Evolutionary conservation across 768 basidiomycete species (phyloP).

Genomic region (Tricholoma sp.): DNA sequence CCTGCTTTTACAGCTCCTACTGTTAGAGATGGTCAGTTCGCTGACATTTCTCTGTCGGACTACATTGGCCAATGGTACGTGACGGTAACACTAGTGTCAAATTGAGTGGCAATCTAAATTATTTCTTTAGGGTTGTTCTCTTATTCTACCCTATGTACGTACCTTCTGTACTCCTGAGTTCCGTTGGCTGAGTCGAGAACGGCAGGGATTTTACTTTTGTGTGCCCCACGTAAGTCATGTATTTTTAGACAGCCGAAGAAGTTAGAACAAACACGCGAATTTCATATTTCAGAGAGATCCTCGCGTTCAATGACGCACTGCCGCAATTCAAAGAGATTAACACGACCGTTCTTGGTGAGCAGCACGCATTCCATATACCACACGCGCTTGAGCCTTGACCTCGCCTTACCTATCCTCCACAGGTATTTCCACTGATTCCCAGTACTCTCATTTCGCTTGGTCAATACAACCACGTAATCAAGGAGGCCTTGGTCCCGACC

Average conservation of each 20-base stretch:
- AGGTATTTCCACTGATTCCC: conserved; percentile 87
- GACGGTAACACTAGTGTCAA: background rate
- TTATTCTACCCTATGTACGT: conserved; percentile 92
- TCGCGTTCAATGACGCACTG: conserved; percentile 90
- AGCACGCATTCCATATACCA: background rate
- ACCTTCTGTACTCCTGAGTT: background rate
- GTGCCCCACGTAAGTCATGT: conserved; percentile 65
- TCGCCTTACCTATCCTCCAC: conserved; percentile 3
- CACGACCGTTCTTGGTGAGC: conserved; percentile 71
- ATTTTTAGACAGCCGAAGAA: background rate
- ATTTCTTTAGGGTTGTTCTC: conserved; percentile 69
- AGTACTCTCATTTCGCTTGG: conserved; percentile 88
- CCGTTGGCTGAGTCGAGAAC: conserved; percentile 1
- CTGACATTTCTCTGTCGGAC: conserved; percentile 67
- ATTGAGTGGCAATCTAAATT: conserved; percentile 6
- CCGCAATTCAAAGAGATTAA: conserved; percentile 67
- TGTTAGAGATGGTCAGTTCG: conserved; percentile 74
- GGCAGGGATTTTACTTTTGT: conserved; percentile 82
- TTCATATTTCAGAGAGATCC: conserved; percentile 57
- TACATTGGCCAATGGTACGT: conserved; percentile 80
- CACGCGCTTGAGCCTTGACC: background rate
- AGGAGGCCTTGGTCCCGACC: conserved; percentile 87
- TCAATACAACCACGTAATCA: conserved; percentile 74
- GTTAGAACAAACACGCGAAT: background rate
- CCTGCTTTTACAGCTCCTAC: conserved; percentile 74